A percentile compares a stretch with the other conserved stretches of the same genome.
phyloP scores from a whole-genome alignment of 306 rosid species.

The Herpetospermum pedunculosum region DNA sequence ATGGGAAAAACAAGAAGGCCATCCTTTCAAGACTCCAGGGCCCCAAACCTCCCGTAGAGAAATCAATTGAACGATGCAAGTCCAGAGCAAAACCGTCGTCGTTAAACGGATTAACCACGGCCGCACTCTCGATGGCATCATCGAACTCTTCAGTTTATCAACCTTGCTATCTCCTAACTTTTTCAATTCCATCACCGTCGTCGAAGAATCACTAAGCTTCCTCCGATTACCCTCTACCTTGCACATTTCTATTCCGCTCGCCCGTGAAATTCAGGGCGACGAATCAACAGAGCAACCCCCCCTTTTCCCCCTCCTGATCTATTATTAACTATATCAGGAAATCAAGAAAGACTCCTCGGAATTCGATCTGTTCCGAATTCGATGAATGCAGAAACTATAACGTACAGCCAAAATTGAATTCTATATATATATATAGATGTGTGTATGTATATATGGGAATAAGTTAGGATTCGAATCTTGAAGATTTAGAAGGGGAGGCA shows the following conservation, averaged over 20 bases:
- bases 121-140: conserved; percentile 25
- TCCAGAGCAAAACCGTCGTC: conserved; percentile 32
- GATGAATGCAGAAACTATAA: neutral
- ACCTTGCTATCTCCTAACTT: conserved; percentile 11
- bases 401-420: neutral
- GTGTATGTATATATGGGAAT: neutral
- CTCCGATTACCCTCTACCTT: conserved; percentile 10
- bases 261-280: neutral
- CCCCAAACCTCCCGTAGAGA: conserved; percentile 17
- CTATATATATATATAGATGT: neutral
- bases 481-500: neutral
- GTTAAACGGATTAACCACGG: conserved; percentile 32
- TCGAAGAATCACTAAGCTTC: conserved; percentile 2
- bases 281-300: neutral
- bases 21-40: conserved; percentile 18
- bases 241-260: neutral
- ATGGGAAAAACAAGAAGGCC: conserved; percentile 10
- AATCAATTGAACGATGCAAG: conserved; percentile 28
- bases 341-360: neutral
- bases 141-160: conserved; percentile 27
- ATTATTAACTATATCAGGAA: neutral
- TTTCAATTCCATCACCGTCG: conserved; percentile 7
- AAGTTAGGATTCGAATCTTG: neutral
- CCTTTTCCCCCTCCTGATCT: neutral
- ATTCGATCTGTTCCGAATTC: neutral